Evolutionary conservation across 305 asterid species (phyloP).

Genomic region (Withania somnifera): DNA sequence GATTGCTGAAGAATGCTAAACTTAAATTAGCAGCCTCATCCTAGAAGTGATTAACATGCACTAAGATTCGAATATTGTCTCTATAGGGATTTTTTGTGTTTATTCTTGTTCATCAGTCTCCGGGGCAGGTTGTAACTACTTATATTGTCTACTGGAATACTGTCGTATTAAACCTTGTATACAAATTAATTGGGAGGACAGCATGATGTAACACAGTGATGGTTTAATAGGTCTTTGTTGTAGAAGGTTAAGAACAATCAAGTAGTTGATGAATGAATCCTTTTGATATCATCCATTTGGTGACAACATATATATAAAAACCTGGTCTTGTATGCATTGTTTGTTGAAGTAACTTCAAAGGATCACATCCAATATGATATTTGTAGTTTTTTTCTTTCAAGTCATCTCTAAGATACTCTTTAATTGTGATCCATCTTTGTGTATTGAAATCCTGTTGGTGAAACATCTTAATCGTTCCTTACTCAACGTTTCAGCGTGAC

Average conservation of each 20-base stretch:
- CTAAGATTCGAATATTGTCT: not conserved
- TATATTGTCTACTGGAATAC: not conserved
- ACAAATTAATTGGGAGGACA: not conserved
- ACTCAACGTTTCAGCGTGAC: constrained; percentile 36
- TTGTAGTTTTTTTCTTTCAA: not conserved
- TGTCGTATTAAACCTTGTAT: not conserved
- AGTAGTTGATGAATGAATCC: not conserved
- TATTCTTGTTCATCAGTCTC: not conserved
- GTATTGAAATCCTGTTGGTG: not conserved
- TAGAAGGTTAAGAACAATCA: not conserved
- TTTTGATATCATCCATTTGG: not conserved
- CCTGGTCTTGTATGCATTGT: not conserved
- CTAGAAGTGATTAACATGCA: not conserved
- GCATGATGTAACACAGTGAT: not conserved
- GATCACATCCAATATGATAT: not conserved
- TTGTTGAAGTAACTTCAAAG: not conserved
- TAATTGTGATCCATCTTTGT: not conserved
- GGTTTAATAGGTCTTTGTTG: not conserved
- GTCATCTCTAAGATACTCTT: not conserved
- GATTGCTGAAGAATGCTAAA: not conserved
- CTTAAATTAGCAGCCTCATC: not conserved
- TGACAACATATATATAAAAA: not conserved
- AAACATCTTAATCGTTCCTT: not conserved
- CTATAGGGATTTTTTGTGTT: not conserved
- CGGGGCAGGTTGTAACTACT: not conserved